Percentiles rank a stretch among this genome's conserved stretches.
Conservation (phyloP, 345 rosid species). For the Eucalyptus melliodora region DNA sequence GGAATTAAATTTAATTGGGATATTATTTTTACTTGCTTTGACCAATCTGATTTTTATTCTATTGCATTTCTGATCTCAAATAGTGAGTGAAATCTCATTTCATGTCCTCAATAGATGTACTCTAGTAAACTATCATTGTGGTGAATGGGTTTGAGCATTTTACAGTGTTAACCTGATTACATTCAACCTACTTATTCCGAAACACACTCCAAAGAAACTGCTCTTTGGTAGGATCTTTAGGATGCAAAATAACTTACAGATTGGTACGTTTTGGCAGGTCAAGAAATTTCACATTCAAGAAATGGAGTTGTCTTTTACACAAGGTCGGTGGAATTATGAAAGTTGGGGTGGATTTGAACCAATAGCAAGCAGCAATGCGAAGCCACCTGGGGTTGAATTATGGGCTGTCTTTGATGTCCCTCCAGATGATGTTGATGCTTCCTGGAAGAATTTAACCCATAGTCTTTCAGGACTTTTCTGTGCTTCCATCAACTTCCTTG, state of each 20-base stretch:
- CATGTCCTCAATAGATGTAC: background rate
- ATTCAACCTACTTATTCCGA: background rate
- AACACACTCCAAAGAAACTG: background rate
- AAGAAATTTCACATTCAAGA: conserved; percentile 63
- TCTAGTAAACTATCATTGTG: background rate
- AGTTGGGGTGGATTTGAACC: conserved; percentile 97
- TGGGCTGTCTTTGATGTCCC: conserved; percentile 97
- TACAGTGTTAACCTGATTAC: background rate
- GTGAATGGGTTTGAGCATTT: background rate
- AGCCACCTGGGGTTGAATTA: conserved; percentile 93
- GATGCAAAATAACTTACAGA: background rate
- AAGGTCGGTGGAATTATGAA: conserved; percentile 97
- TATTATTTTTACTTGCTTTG: background rate
- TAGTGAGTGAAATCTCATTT: background rate
- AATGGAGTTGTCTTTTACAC: conserved; percentile 95
- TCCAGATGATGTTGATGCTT: conserved; percentile 52
- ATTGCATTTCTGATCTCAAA: background rate
- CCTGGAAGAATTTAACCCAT: conserved; percentile 88
- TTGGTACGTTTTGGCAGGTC: conserved; percentile 32
- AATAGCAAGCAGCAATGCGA: conserved; percentile 74
- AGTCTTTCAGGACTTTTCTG: conserved; percentile 91
- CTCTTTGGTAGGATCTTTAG: background rate
- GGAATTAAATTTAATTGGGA: background rate
- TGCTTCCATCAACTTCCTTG: conserved; percentile 88
- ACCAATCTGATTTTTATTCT: background rate